Conservation (phyloP, 768 basidiomycete species). For the Amanita subjunquillea region DNA sequence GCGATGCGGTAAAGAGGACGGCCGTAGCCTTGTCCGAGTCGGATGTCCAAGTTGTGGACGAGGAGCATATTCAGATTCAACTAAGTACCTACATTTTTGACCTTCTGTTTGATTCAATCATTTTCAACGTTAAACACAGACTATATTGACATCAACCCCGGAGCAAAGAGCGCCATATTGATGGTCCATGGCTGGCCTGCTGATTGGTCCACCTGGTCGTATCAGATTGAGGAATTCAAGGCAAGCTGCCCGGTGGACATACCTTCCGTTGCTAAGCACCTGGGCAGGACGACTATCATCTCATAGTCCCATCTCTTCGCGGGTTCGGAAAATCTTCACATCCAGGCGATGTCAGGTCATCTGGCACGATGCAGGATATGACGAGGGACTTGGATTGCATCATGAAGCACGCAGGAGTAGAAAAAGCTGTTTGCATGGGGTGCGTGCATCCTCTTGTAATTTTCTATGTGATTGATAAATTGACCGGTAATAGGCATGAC, state of each 20-base stretch:
- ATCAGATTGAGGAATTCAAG: conserved; percentile 59
- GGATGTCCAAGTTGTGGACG: neutral
- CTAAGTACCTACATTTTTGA: neutral
- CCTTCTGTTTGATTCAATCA: neutral
- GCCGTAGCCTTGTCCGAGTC: neutral
- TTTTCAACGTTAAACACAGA: conserved; percentile 20
- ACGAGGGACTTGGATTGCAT: conserved; percentile 57
- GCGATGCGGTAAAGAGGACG: neutral
- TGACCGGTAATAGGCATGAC: conserved; percentile 41
- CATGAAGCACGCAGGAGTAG: conserved; percentile 37
- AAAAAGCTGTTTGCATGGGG: conserved; percentile 54
- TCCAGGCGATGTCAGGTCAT: conserved; percentile 49
- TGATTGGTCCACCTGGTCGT: conserved; percentile 67
- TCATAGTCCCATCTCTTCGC: conserved; percentile 54
- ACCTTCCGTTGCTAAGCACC: neutral
- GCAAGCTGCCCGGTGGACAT: conserved; percentile 17
- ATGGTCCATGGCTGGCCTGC: conserved; percentile 78
- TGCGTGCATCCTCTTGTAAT: conserved; percentile 15
- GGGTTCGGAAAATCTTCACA: conserved; percentile 65
- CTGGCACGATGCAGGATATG: conserved; percentile 50
- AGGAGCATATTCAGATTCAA: neutral
- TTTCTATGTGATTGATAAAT: neutral
- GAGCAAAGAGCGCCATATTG: conserved; percentile 39
- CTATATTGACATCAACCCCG: conserved; percentile 55
- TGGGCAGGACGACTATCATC: conserved; percentile 44